Evolutionary conservation across 768 basidiomycete genomes (phyloP).

Genomic region (Russula ochroleuca): DNA sequence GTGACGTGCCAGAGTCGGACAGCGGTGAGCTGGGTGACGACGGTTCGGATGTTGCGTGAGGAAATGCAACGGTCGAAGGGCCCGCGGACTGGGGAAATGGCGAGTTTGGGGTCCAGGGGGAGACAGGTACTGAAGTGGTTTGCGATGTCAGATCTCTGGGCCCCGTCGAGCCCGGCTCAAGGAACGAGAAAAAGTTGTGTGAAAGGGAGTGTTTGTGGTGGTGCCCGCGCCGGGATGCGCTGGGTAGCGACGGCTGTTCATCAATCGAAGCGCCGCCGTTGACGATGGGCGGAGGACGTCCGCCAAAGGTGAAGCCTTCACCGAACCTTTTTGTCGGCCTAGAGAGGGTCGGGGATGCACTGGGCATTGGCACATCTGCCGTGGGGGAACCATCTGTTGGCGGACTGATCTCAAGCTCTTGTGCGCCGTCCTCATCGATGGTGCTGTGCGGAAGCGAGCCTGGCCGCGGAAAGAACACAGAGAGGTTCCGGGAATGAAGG

Average conservation of each 20-base stretch:
- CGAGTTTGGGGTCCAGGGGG: constrained; percentile 64
- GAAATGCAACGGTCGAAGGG: constrained; percentile 10
- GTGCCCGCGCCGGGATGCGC: constrained; percentile 59
- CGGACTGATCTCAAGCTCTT: constrained; percentile 47
- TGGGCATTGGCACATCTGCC: constrained; percentile 33
- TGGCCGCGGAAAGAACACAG: constrained; percentile 85
- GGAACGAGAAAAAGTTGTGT: constrained; percentile 93
- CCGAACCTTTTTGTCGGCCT: constrained; percentile 41
- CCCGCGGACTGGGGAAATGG: constrained; percentile 32
- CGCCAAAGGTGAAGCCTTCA: constrained; percentile 64
- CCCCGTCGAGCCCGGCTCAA: constrained; percentile 61
- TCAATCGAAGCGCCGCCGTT: constrained; percentile 27
- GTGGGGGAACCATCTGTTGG: constrained; percentile 11
- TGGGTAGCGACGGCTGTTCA: constrained; percentile 31
- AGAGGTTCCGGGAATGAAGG: constrained; percentile 87
- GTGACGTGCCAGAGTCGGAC: constrained; percentile 5
- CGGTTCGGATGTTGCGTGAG: constrained; percentile 7
- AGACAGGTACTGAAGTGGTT: constrained; percentile 57
- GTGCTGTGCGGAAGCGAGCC: constrained; percentile 55
- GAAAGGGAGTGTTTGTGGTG: constrained; percentile 94
- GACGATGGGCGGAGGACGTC: constrained; percentile 40
- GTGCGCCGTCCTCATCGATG: constrained; percentile 64
- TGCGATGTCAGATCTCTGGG: constrained; percentile 47
- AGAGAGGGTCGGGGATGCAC: constrained; percentile 41
- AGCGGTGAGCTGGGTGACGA: constrained; percentile 10